Conservation (phyloP, 2,329 filamentous ascomycete species). For the Amauroascus verrucosus region DNA sequence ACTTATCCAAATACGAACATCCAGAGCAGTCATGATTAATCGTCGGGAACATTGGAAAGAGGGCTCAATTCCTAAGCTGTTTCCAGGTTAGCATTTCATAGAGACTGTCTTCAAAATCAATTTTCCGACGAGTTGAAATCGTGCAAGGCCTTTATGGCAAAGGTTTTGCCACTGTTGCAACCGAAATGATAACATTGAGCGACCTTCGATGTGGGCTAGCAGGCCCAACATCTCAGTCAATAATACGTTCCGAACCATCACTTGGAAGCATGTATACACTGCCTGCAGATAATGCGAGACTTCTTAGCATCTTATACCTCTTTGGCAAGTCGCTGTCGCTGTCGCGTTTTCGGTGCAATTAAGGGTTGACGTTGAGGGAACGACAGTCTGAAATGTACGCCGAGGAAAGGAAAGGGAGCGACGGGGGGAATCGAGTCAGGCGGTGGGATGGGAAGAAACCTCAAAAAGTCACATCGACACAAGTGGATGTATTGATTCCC, state of each 20-base stretch:
- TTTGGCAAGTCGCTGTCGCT: not conserved
- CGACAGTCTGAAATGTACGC: slow-evolving; percentile 16
- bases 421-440: not conserved
- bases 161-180: not conserved
- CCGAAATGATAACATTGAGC: not conserved
- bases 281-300: not conserved
- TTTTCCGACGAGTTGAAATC: not conserved
- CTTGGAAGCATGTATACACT: not conserved
- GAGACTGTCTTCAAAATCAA: not conserved
- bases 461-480: no score
- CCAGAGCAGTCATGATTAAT: no score
- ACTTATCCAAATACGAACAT: no score
- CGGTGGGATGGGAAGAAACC: not conserved
- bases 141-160: not conserved
- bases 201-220: not conserved
- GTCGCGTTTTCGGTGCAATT: slow-evolving; percentile 5
- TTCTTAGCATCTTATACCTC: not conserved
- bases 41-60: not conserved
- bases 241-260: not conserved
- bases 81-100: not conserved
- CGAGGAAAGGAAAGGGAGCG: not conserved
- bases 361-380: slow-evolving; percentile 10
- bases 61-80: not conserved
- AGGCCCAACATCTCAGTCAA: not conserved
- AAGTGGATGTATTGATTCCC: no score